Base-by-base conservation (phyloP, 208 protist genomes). In the Tritrichomonas musculus region DNA sequence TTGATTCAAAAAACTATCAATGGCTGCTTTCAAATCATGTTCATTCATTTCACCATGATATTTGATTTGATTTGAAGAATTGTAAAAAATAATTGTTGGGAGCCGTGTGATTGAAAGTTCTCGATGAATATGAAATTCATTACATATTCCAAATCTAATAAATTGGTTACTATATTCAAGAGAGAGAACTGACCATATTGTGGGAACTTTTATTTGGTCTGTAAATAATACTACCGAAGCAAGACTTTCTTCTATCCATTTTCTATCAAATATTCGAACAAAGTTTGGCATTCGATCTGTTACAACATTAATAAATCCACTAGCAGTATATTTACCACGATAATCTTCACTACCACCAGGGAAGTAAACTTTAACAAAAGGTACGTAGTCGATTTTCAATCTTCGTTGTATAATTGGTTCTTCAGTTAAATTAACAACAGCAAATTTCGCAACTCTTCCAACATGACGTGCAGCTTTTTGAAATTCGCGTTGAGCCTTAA, bases 231-330 rank as follows among this genome's bases (percentile, higher is more conserved):
- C 77, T 44, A 88, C 47, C 39, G 77, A 88, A 39, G 77, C 47
- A 33, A 88, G 8, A 57, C 27, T 39, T 20, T 88, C 77, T 33
- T 88, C 77, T 22, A 57, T 22, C 77, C 77, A 88, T 50, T 88
- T 88, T 39, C 30, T 25, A 88, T 88, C 77, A 50, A 88, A 88
- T 8, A 20, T 88, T n/a, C 77, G 41, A 5, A 88, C 77, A 53
- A 88, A 88, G 39, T 88, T 88, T 88, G 77, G 77, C 41, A 88
- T 88, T 88, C 47, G 53, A 14, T 88, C 47, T 8, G n/a, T 88
- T 14, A 88, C 30, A 39, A 30, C 41, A 57, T 53, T 20, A 9
- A 88, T 20, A 39, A 53, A 39, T 22, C 17, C 17, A 13, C 39
- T 49, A 47, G 47, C 77, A 47, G 33, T 88, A 14, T 57, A 47